Conservation (phyloP, 2,329 filamentous ascomycete species). For the Coleophoma crateriformis region DNA sequence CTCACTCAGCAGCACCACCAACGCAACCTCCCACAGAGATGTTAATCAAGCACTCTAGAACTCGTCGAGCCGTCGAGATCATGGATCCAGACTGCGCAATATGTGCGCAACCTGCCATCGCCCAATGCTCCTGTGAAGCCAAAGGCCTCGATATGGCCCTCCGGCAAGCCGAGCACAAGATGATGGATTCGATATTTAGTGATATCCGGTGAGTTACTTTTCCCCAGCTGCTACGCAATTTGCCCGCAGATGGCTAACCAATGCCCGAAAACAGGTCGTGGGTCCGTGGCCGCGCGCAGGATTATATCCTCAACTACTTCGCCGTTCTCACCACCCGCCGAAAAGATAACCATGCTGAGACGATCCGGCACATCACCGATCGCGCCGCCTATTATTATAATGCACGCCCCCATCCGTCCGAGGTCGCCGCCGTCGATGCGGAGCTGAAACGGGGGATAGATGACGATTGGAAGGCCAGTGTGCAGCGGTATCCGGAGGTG, state of each 20-base stretch:
- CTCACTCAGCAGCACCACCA: no score
- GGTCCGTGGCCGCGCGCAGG: conserved; percentile 61
- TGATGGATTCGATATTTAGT: conserved; percentile 57
- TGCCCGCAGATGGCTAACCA: background rate
- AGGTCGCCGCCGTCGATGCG: conserved; percentile 60
- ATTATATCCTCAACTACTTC: conserved; percentile 64
- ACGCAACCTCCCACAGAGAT: conserved; percentile 2
- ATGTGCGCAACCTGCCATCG: conserved; percentile 52
- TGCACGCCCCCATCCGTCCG: conserved; percentile 50
- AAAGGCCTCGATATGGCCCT: conserved; percentile 59
- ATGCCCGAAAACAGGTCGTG: conserved; percentile 40
- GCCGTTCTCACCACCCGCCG: conserved; percentile 54
- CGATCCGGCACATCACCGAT: conserved; percentile 49
- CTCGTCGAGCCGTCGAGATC: conserved; percentile 44
- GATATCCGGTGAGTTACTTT: conserved; percentile 52
- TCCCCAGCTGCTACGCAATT: background rate
- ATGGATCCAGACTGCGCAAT: conserved; percentile 69
- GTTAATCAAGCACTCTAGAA: conserved; percentile 19
- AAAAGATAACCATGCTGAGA: conserved; percentile 48
- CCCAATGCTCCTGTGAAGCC: conserved; percentile 60
- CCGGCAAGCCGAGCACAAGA: conserved; percentile 55
- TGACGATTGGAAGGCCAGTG: conserved; percentile 71
- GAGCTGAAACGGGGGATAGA: conserved; percentile 69
- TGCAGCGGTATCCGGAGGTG: conserved; percentile 75
- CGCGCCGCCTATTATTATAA: conserved; percentile 54